phyloP scores from a whole-genome alignment of 2,329 filamentous ascomycete species.

The Massarina eburnea region DNA sequence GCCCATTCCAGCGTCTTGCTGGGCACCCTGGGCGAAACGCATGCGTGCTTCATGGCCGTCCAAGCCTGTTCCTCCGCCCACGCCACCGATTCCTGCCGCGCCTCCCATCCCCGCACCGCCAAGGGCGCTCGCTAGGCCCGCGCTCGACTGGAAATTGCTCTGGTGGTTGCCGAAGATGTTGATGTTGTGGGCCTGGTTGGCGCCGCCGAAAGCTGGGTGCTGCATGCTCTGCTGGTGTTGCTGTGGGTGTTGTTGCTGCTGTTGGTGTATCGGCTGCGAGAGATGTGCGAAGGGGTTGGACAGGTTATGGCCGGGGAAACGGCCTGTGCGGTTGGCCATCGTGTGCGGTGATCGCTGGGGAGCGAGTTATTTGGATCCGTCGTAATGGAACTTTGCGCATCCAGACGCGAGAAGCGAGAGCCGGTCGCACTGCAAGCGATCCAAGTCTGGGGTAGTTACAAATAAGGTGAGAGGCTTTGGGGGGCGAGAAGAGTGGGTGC shows the following conservation, averaged over 20 bases:
- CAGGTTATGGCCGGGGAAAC: constrained; percentile 61
- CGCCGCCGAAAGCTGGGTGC: constrained; percentile 66
- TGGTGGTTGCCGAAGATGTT: constrained; percentile 53
- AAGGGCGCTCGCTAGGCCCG: constrained; percentile 56
- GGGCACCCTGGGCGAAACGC: constrained; percentile 77
- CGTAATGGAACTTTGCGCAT: constrained; percentile 6
- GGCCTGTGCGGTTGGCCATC: constrained; percentile 62
- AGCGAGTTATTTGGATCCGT: constrained; percentile 11
- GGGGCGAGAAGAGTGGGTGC: neutral
- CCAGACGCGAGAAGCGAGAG: neutral
- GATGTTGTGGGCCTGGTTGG: constrained; percentile 61
- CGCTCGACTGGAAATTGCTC: constrained; percentile 50
- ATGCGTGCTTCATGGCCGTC: constrained; percentile 86
- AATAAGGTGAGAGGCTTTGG: neutral
- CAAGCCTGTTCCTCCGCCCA: constrained; percentile 64
- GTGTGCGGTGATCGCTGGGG: constrained; percentile 20
- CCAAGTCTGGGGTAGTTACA: neutral
- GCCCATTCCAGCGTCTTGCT: constrained; percentile 48
- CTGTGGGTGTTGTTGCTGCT: constrained; percentile 50
- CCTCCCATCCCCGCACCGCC: constrained; percentile 62
- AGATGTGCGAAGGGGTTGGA: constrained; percentile 62
- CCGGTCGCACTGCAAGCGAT: neutral
- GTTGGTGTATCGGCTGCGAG: constrained; percentile 50
- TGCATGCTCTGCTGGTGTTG: constrained; percentile 60
- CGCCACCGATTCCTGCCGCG: constrained; percentile 53